These are phyloP conservation scores for Daldinia caldariorum DNA, from an alignment of 495 filamentous ascomycete genomes.

Conservation along the genomic window DNA sequence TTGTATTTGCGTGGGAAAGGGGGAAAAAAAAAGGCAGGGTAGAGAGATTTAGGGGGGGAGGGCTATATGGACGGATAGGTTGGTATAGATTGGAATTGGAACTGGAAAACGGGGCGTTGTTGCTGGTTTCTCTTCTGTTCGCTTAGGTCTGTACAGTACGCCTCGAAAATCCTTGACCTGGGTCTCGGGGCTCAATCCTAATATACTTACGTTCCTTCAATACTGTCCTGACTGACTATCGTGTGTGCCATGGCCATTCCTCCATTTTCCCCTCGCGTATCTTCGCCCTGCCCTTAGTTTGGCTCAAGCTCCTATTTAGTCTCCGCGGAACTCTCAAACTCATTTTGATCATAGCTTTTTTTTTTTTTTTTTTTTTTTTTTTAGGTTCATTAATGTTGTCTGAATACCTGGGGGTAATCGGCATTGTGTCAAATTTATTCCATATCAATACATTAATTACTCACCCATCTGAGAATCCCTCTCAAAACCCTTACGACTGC, in stretches of 20 bases:
- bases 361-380: no score
- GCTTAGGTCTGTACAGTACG: slow-evolving; percentile 4
- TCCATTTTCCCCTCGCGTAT: not conserved
- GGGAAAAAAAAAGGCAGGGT: not conserved
- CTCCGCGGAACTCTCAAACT: no score
- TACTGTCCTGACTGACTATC: no score
- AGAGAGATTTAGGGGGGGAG: not conserved
- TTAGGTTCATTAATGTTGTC: no score
- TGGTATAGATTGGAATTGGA: slow-evolving; percentile 2
- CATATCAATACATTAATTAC: no score
- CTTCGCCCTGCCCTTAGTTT: not conserved
- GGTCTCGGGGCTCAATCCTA: not conserved
- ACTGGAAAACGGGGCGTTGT: slow-evolving; percentile 4
- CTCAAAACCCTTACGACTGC: no score
- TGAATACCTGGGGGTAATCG: no score
- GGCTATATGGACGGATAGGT: not conserved
- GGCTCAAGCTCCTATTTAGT: no score
- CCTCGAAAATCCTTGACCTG: not conserved
- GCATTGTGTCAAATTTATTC: no score
- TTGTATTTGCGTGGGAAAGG: slow-evolving; percentile 9
- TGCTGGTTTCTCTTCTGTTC: not conserved
- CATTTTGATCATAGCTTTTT: no score
- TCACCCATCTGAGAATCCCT: no score
- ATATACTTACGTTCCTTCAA: not conserved
- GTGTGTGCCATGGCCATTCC: not conserved